Evolutionary conservation across 2,329 filamentous ascomycete species (phyloP).

Genomic region (Cryphonectria parasitica): DNA sequence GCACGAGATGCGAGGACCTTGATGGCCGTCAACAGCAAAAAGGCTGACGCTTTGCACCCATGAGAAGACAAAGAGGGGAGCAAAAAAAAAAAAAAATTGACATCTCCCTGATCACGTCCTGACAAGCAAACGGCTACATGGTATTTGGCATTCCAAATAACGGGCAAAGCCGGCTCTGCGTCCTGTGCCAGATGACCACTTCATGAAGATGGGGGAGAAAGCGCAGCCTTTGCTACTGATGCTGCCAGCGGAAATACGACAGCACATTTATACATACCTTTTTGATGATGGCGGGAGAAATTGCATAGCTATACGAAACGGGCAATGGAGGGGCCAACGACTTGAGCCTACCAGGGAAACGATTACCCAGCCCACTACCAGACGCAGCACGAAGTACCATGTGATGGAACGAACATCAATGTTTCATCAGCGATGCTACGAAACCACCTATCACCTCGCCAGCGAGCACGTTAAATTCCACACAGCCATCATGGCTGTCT

Average conservation of each 20-base stretch:
- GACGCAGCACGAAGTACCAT: slow-evolving; percentile 40
- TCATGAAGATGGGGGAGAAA: not conserved
- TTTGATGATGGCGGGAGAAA: slow-evolving; percentile 46
- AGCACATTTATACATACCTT: slow-evolving; percentile 49
- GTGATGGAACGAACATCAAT: slow-evolving; percentile 42
- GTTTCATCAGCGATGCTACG: slow-evolving; percentile 45
- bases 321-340: slow-evolving; percentile 33
- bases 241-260: slow-evolving; percentile 47
- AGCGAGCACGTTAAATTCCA: slow-evolving; percentile 46
- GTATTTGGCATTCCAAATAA: not conserved
- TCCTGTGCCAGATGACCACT: not conserved
- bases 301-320: slow-evolving; percentile 46
- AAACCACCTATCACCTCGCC: slow-evolving; percentile 60
- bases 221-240: slow-evolving; percentile 4
- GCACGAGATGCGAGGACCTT: slow-evolving; percentile 12
- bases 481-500: slow-evolving; percentile 50
- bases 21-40: slow-evolving; percentile 13
- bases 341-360: not conserved
- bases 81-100: too few relatives aligned
- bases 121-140: too few relatives aligned
- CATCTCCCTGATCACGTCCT: too few relatives aligned
- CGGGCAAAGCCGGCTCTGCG: not conserved
- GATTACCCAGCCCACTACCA: not conserved
- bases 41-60: not conserved
- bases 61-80: too few relatives aligned